A percentile compares a stretch with the other conserved stretches of the same genome.
These are phyloP conservation scores for Coemansia sp. DNA, from an alignment of 192 early-diverging fungal species.

Conservation along the genomic window DNA sequence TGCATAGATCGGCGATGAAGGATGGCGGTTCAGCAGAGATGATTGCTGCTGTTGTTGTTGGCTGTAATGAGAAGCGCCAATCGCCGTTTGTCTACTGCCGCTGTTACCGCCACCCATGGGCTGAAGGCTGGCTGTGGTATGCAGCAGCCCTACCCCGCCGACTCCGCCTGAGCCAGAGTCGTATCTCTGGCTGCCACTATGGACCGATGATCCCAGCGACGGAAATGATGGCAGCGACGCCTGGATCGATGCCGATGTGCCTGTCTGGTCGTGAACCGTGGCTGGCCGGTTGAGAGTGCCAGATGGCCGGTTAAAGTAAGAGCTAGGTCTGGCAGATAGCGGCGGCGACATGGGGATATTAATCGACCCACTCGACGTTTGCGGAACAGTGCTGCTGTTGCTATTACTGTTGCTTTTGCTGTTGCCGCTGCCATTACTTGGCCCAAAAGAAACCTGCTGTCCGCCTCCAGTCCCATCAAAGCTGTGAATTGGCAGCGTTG, in stretches of 20 bases:
- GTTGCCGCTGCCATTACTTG: neutral
- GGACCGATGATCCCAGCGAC: slow-evolving; percentile 19
- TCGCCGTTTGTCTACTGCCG: slow-evolving; percentile 3
- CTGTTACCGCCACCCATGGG: slow-evolving; percentile 1
- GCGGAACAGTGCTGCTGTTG: slow-evolving; percentile 10
- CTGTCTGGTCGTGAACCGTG: neutral
- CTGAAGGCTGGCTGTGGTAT: slow-evolving; percentile 22
- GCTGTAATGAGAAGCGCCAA: neutral
- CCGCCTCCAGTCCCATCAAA: neutral
- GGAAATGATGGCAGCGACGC: slow-evolving; percentile 18
- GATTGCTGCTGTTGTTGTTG: slow-evolving; percentile 6
- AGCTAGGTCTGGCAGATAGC: slow-evolving; percentile 20
- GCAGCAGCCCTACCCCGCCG: slow-evolving; percentile 15
- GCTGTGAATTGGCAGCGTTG: slow-evolving; percentile 22
- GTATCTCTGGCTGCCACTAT: slow-evolving; percentile 10
- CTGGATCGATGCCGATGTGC: slow-evolving; percentile 12
- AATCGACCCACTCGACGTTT: slow-evolving; percentile 28
- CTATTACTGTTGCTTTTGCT: neutral
- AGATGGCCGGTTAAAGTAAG: slow-evolving; percentile 27
- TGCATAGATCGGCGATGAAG: neutral
- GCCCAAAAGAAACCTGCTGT: neutral
- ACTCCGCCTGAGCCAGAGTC: neutral
- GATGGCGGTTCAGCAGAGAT: neutral
- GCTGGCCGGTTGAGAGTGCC: slow-evolving; percentile 9
- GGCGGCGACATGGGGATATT: slow-evolving; percentile 54